Evolutionary conservation across 495 filamentous ascomycete genomes (phyloP).

Genomic region (Cryomyces antarcticus): DNA sequence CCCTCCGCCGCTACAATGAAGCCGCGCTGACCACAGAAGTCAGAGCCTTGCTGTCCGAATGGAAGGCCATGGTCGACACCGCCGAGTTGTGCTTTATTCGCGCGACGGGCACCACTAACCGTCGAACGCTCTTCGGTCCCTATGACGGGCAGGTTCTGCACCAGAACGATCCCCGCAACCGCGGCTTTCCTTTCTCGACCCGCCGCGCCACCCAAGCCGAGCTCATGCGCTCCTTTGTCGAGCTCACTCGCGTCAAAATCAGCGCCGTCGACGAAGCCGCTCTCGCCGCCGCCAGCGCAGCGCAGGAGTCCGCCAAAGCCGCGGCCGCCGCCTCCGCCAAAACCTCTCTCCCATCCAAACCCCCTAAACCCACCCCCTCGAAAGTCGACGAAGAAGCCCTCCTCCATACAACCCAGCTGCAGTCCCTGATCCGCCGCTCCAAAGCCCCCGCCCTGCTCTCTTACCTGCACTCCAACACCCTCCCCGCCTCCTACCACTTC

Average conservation of each 20-base stretch:
- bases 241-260: constrained; percentile 77
- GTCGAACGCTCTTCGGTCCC: constrained; percentile 68
- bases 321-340: constrained; percentile 9
- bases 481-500: constrained; percentile 52
- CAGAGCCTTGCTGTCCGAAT: constrained; percentile 52
- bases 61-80: constrained; percentile 65
- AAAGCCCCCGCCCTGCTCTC: constrained; percentile 73
- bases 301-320: constrained; percentile 2
- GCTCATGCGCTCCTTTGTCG: constrained; percentile 80
- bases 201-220: constrained; percentile 86
- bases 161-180: constrained; percentile 62
- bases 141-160: constrained; percentile 75
- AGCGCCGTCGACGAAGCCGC: constrained; percentile 44
- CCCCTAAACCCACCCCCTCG: constrained; percentile 36
- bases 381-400: constrained; percentile 65
- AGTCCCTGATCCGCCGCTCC: constrained; percentile 71
- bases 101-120: constrained; percentile 68
- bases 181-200: constrained; percentile 87
- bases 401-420: constrained; percentile 71
- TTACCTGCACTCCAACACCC: constrained; percentile 53
- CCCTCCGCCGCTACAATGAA: constrained; percentile 83
- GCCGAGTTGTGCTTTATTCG: constrained; percentile 73
- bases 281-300: constrained; percentile 23
- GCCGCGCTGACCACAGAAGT: constrained; percentile 69
- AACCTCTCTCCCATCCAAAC: constrained; percentile 18